phyloP scores from a whole-genome alignment of 768 basidiomycete species.

The Lentinula sp. region DNA sequence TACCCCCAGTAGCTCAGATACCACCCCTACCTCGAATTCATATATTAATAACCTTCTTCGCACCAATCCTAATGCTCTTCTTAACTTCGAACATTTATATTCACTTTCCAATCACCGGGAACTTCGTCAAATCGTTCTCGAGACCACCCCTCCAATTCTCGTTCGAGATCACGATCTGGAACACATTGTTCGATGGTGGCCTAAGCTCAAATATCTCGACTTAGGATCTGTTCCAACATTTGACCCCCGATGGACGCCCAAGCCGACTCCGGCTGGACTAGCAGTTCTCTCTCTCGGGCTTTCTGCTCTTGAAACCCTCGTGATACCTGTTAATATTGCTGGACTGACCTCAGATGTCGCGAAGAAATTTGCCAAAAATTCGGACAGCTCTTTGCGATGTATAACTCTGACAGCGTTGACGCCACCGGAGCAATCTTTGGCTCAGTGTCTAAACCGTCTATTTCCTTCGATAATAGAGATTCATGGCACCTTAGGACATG shows the following conservation, averaged over 20 bases:
- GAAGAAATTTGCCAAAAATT: neutral
- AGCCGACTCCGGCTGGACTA: conserved; percentile 23
- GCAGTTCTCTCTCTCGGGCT: conserved; percentile 18
- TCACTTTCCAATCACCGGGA: conserved; percentile 25
- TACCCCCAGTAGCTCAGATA: conserved; percentile 8
- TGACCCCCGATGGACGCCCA: conserved; percentile 14
- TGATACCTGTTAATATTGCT: conserved; percentile 22
- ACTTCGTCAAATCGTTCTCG: conserved; percentile 30
- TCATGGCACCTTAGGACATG: conserved; percentile 27
- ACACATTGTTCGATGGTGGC: conserved; percentile 38
- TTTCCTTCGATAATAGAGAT: conserved; percentile 33
- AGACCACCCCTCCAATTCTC: conserved; percentile 31
- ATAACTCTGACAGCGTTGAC: conserved; percentile 28
- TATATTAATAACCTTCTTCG: conserved; percentile 6
- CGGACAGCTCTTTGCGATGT: conserved; percentile 20
- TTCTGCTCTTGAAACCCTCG: conserved; percentile 22
- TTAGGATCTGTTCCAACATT: conserved; percentile 25
- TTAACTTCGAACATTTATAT: conserved; percentile 26
- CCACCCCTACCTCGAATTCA: conserved; percentile 13
- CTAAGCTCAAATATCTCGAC: conserved; percentile 34
- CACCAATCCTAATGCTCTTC: conserved; percentile 5
- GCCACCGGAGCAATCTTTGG: conserved; percentile 20
- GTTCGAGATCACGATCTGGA: conserved; percentile 32
- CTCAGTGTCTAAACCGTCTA: conserved; percentile 23
- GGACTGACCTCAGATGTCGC: conserved; percentile 4